These are phyloP conservation scores for Sporobolomyces pararoseus DNA, from an alignment of 768 basidiomycete genomes.

Conservation along the genomic window DNA sequence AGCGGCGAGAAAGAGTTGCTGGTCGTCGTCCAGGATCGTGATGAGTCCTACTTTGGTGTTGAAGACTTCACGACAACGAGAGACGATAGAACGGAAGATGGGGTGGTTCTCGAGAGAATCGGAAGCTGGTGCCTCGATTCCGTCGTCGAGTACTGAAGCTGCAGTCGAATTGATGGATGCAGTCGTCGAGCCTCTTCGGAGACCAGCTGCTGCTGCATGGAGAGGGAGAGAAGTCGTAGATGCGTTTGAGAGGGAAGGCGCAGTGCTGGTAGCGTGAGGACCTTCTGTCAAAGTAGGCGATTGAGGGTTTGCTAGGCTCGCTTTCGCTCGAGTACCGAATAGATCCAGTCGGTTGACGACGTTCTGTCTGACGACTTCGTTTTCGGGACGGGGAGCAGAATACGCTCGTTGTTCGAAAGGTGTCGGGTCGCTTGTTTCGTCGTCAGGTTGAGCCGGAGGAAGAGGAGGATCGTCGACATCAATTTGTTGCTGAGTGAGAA, in stretches of 20 bases:
- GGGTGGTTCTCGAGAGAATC: constrained; percentile 25
- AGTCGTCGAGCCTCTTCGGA: not conserved
- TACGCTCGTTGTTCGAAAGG: constrained; percentile 19
- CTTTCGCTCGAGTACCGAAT: constrained; percentile 30
- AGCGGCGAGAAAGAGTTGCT: constrained; percentile 43
- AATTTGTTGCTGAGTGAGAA: constrained; percentile 22
- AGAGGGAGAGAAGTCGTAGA: not conserved
- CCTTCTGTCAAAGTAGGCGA: not conserved
- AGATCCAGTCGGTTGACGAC: constrained; percentile 40
- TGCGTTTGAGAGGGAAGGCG: not conserved
- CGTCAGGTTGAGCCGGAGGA: constrained; percentile 4
- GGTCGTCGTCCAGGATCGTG: constrained; percentile 41
- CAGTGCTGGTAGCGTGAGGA: not conserved
- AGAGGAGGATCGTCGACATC: constrained; percentile 41
- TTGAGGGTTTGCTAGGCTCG: not conserved
- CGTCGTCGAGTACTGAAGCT: constrained; percentile 8
- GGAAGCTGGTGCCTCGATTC: constrained; percentile 1
- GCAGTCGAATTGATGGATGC: not conserved
- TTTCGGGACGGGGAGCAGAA: constrained; percentile 21
- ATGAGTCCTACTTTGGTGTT: constrained; percentile 11
- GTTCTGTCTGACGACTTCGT: constrained; percentile 38
- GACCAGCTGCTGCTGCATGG: not conserved
- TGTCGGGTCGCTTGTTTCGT: constrained; percentile 8
- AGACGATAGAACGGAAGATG: constrained; percentile 33
- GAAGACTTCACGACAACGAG: constrained; percentile 22